These are phyloP conservation scores for Hypoxylon rubiginosum DNA, from an alignment of 2,329 filamentous ascomycete genomes.

Conservation along the genomic window DNA sequence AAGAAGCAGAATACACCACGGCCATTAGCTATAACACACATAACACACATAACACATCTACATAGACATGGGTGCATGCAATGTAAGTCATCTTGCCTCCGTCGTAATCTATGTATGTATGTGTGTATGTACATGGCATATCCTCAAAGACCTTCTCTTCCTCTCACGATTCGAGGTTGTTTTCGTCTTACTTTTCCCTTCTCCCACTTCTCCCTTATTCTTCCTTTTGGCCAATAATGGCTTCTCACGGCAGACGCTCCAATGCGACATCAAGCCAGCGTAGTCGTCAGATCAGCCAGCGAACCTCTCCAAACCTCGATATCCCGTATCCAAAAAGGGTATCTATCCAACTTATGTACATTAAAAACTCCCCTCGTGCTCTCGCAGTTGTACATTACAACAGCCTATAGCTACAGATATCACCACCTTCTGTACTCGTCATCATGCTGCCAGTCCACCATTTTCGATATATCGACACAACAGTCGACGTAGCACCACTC, in stretches of 20 bases:
- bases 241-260: slow-evolving; percentile 37
- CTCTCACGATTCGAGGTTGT: slow-evolving; percentile 33
- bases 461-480: slow-evolving; percentile 4
- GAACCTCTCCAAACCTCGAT: slow-evolving; percentile 28
- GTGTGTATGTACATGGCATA: slow-evolving; percentile 24
- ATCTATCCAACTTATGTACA: slow-evolving; percentile 20
- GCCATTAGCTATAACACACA: background rate
- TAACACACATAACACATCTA: slow-evolving; percentile 5
- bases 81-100: too few species aligned
- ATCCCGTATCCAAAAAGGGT: slow-evolving; percentile 39
- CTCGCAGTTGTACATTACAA: slow-evolving; percentile 11
- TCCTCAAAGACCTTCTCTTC: slow-evolving; percentile 26
- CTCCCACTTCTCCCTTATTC: slow-evolving; percentile 11
- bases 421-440: slow-evolving; percentile 34
- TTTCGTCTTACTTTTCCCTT: slow-evolving; percentile 40
- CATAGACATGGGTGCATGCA: slow-evolving; percentile 1
- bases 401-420: slow-evolving; percentile 14
- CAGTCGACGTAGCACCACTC: slow-evolving; percentile 20
- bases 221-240: slow-evolving; percentile 28
- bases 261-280: slow-evolving; percentile 34
- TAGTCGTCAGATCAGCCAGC: slow-evolving; percentile 41
- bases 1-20: background rate
- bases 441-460: slow-evolving; percentile 3
- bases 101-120: background rate
- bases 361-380: background rate